Base-by-base conservation (phyloP, 2,329 filamentous ascomycete genomes). In the Pseudovirgaria hyperparasitica region DNA sequence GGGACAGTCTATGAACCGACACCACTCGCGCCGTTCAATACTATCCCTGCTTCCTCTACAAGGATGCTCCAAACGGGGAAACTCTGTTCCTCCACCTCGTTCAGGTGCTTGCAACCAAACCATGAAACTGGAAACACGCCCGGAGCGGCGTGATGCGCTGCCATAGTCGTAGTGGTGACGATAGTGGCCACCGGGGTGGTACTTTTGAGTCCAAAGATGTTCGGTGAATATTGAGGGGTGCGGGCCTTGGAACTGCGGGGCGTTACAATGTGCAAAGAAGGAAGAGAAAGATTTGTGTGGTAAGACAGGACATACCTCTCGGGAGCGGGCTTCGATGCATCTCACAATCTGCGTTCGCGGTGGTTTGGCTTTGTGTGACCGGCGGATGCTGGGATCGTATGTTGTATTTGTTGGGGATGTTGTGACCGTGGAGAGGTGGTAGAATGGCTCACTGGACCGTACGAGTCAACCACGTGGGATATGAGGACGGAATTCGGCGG, bases 221-320 rank as follows among this genome's bases (percentile, higher is more conserved):
- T 76, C 71, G 42, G 75, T 64, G 31, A 68, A 70, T 1, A 71
- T 58, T 27, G 70, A 53, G 2, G 58, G 55, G 1, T 62, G 62
- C 69, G 69, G 74, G 38, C 71, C 71, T 45, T 76, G 71, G 43
- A 75, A 69, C 5, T n/a, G n/a, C n/a, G n/a, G n/a, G n/a, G n/a
- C n/a, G n/a, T n/a, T n/a, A n/a, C n/a, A n/a, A n/a, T n/a, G n/a
- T n/a, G n/a, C n/a, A n/a, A n/a, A n/a, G n/a, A n/a, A n/a, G n/a
- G n/a, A n/a, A n/a, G n/a, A n/a, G n/a, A n/a, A n/a, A n/a, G n/a
- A n/a, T n/a, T n/a, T n/a, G n/a, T n/a, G n/a, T n/a, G n/a, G n/a
- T n/a, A n/a, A n/a, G n/a, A n/a, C n/a, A n/a, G n/a, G n/a, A n/a
- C n/a, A n/a, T n/a, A n/a, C n/a, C 6, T 54, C 47, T 5, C 67